Evolutionary conservation across 805 yeast species (phyloP).

Genomic region (Metschnikowia noctiluminum): DNA sequence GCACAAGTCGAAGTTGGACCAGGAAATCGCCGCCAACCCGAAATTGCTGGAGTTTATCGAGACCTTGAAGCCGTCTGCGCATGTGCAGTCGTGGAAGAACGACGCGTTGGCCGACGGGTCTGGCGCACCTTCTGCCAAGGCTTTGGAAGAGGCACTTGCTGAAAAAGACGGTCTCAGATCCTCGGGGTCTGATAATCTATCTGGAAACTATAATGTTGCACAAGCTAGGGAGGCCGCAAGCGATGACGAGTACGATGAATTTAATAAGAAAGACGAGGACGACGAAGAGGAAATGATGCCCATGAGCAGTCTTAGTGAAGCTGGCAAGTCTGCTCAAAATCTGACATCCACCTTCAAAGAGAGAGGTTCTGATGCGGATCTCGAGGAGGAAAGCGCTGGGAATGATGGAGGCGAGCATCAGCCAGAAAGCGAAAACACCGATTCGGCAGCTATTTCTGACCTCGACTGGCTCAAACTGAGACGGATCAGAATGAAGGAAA

Average conservation of each 20-base stretch:
- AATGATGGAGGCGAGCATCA: conserved; percentile 13
- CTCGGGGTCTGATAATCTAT: background rate
- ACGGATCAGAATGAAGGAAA: conserved; percentile 60
- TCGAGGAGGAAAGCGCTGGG: conserved; percentile 7
- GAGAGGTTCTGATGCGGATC: no score
- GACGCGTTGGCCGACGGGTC: conserved; percentile 48
- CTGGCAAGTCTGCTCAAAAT: background rate
- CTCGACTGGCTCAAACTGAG: conserved; percentile 82
- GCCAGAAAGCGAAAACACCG: conserved; percentile 42
- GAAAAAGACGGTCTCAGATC: conserved; percentile 16
- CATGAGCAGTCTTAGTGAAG: conserved; percentile 15
- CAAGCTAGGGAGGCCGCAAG: conserved; percentile 42
- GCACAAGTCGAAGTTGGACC: conserved; percentile 44
- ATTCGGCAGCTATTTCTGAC: conserved; percentile 49
- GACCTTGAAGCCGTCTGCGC: conserved; percentile 73
- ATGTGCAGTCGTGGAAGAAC: conserved; percentile 72
- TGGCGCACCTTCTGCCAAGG: conserved; percentile 45
- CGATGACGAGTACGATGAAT: conserved; percentile 54
- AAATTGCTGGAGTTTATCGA: conserved; percentile 77
- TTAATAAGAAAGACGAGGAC: conserved; percentile 30
- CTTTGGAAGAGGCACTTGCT: conserved; percentile 41
- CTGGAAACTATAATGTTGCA: conserved; percentile 29
- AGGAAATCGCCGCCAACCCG: conserved; percentile 60
- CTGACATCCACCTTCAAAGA: background rate
- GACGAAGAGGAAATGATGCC: conserved; percentile 53